A percentile compares a stretch with the other conserved stretches of the same genome.
These are phyloP conservation scores for Colletotrichum sp. DNA, from an alignment of 2,329 filamentous ascomycete genomes.

Conservation along the genomic window DNA sequence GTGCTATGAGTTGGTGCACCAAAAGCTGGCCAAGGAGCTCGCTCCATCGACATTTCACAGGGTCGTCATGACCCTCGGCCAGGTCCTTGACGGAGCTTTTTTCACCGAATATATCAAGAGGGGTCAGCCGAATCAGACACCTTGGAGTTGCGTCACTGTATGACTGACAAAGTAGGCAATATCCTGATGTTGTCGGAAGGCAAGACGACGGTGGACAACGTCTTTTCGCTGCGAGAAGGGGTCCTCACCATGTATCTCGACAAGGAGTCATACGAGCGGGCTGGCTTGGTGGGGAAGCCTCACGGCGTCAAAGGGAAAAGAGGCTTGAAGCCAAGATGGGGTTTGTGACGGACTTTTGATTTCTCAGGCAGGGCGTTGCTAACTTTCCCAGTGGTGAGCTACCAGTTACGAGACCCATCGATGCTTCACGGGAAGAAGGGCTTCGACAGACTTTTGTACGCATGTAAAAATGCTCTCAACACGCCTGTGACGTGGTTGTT, in stretches of 20 bases:
- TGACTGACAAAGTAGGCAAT: conserved; percentile 61
- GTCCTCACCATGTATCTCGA: conserved; percentile 78
- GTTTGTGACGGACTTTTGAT: conserved; percentile 49
- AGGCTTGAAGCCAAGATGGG: conserved; percentile 72
- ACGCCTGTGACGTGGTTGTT: conserved; percentile 79
- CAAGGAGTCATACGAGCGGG: conserved; percentile 81
- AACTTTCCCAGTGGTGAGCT: conserved; percentile 68
- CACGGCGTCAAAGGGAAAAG: conserved; percentile 63
- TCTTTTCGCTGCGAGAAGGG: conserved; percentile 74
- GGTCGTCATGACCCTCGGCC: conserved; percentile 74
- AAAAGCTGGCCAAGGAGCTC: conserved; percentile 49
- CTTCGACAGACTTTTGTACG: conserved; percentile 79
- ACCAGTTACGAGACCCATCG: conserved; percentile 73
- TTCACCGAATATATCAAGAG: conserved; percentile 86
- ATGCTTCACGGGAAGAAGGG: conserved; percentile 87
- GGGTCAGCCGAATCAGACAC: conserved; percentile 49
- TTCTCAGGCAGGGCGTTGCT: conserved; percentile 21
- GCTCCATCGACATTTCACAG: conserved; percentile 61
- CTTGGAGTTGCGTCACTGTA: no score
- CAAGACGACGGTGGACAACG: conserved; percentile 70
- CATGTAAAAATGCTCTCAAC: conserved; percentile 78
- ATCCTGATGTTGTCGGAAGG: conserved; percentile 86
- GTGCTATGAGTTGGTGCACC: conserved; percentile 57
- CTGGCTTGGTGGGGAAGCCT: conserved; percentile 78
- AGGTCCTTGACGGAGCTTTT: conserved; percentile 76